Evolutionary conservation across 2,329 filamentous ascomycete species (phyloP), one percentile per base, ranked within the genome.

Genomic region (Daldinia eschscholtzii): DNA sequence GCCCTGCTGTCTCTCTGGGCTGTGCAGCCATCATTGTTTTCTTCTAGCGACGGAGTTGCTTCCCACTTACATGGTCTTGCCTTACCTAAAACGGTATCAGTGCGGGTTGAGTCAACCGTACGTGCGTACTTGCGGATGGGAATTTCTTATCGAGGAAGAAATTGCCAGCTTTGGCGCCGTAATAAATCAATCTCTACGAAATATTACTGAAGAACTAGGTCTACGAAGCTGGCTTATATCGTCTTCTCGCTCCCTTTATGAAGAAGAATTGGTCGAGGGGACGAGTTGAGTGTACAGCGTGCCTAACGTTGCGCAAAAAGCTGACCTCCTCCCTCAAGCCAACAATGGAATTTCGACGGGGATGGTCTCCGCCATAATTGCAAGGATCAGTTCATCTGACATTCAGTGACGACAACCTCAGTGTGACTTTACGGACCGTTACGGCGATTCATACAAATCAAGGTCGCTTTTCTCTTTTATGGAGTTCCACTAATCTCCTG

Each of bases 321-420:
- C 70, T 67, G 67, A 48, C 68, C 64, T 12, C 35, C 4, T 3
- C 35, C 3, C 10, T 2, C 35, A 3, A 30, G 60, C 71, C 65
- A 75, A 71, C 72, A 65, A 73, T 71, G 72, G 72, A 72, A 71
- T 59, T 68, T 71, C 65, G 70, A 73, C 73, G 67, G 71, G 72
- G 70, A 73, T 73, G 67, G 72, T 71, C 72, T 71, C 68, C 75
- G 71, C 73, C 61, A 61, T 37, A 74, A 72, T 65, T 75, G 67
- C 75, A 75, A 70, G 75, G 75, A 70, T 75, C 73, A 70, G 57
- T 67, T 46, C 42, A 52, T 52, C 46, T 18, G 61, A 67, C 57
- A 62, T 69, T 70, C 71, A 73, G 66, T 71, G 66, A 69, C 72
- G 66, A 70, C 72, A 65, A 68, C 68, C 62, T 70, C 50, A 63